Conservation (phyloP, 2,329 filamentous ascomycete species). For the Aspergillus sp. region DNA sequence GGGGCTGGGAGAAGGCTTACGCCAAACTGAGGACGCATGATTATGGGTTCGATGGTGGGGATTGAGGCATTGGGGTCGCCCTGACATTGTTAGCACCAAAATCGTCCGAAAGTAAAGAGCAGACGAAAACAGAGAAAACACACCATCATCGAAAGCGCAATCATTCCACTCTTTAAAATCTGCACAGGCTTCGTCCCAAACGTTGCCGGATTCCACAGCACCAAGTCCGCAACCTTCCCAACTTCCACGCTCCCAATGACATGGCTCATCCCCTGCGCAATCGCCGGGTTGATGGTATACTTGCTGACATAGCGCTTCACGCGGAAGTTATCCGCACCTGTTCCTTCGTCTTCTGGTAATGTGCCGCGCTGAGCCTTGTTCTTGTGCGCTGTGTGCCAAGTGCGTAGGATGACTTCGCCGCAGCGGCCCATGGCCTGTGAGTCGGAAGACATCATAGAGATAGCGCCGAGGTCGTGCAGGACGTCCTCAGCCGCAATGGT, state of each 20-base stretch:
- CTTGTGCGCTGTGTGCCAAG: slow-evolving; percentile 97
- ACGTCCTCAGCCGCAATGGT: slow-evolving; percentile 97
- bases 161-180: slow-evolving; percentile 82
- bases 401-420: slow-evolving; percentile 84
- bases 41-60: slow-evolving; percentile 75
- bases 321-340: slow-evolving; percentile 77
- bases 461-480: slow-evolving; percentile 86
- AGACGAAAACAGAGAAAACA: slow-evolving; percentile 10
- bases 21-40: slow-evolving; percentile 80
- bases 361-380: slow-evolving; percentile 79
- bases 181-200: slow-evolving; percentile 80
- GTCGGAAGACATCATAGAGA: slow-evolving; percentile 95
- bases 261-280: slow-evolving; percentile 84
- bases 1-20: slow-evolving; percentile 19
- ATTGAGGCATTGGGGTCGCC: slow-evolving; percentile 77
- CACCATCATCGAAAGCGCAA: slow-evolving; percentile 77
- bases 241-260: slow-evolving; percentile 79
- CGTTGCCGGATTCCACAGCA: slow-evolving; percentile 74
- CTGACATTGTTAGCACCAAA: slow-evolving; percentile 30
- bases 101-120: too few relatives aligned
- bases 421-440: slow-evolving; percentile 95
- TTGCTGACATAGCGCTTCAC: slow-evolving; percentile 92
- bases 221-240: slow-evolving; percentile 82
- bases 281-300: slow-evolving; percentile 89
- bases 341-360: slow-evolving; percentile 68